These are phyloP conservation scores for Podospora conica DNA, from an alignment of 495 filamentous ascomycete species.

Conservation along the genomic window DNA sequence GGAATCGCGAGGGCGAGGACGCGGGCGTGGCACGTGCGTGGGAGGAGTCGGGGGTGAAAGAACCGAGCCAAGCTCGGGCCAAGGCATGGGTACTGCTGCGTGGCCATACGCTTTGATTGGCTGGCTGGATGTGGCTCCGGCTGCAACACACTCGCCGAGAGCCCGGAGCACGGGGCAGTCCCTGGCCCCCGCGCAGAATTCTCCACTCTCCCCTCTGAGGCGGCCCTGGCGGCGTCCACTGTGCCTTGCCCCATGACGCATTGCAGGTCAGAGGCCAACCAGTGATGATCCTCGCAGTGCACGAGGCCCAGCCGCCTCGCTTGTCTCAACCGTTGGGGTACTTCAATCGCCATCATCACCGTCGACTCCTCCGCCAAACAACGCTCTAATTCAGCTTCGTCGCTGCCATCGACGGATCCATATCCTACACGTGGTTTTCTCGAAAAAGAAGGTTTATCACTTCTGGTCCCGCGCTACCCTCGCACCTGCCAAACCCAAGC, in stretches of 20 bases:
- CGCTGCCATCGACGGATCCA: background rate
- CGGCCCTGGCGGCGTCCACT: background rate
- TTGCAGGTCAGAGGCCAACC: slow-evolving; percentile 8
- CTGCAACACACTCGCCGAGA: background rate
- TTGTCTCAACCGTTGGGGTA: slow-evolving; percentile 6
- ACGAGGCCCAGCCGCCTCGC: slow-evolving; percentile 2
- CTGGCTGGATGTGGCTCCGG: background rate
- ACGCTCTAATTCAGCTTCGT: background rate
- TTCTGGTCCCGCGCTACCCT: background rate
- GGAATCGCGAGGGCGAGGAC: background rate
- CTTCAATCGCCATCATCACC: slow-evolving; percentile 8
- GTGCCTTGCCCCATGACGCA: slow-evolving; percentile 10
- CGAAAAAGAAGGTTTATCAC: background rate
- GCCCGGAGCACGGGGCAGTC: background rate
- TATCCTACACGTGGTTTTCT: background rate
- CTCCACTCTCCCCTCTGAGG: background rate
- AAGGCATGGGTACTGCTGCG: background rate
- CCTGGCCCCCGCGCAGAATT: background rate
- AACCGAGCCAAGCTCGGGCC: background rate
- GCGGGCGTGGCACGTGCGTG: too few relatives aligned
- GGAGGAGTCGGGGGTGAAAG: background rate
- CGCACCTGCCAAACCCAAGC: background rate
- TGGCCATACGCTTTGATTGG: background rate
- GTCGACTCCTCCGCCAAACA: background rate
- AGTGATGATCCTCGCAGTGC: background rate